phyloP scores from a whole-genome alignment of 2,329 filamentous ascomycete species.

The Botrytis fragariae region DNA sequence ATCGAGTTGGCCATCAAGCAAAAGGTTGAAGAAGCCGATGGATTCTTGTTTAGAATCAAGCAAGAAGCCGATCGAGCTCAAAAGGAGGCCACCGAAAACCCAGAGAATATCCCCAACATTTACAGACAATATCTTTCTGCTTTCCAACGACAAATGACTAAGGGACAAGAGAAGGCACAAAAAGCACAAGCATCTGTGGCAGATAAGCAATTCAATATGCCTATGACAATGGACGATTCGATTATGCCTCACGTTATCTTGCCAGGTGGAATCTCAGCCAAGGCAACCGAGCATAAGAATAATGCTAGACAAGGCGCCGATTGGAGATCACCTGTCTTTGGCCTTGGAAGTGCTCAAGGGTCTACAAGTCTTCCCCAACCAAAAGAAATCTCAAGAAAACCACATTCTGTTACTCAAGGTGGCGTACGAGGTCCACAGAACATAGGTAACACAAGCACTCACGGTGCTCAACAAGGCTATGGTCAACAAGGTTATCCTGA shows the following conservation, averaged over 20 bases:
- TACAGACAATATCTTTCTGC: slow-evolving; percentile 82
- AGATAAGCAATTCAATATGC: slow-evolving; percentile 75
- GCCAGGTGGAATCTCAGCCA: slow-evolving; percentile 84
- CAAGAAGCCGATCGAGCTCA: slow-evolving; percentile 74
- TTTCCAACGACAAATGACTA: slow-evolving; percentile 67
- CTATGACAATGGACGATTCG: slow-evolving; percentile 83
- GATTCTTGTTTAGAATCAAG: slow-evolving; percentile 72
- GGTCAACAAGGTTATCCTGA: background rate
- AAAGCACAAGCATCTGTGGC: slow-evolving; percentile 67
- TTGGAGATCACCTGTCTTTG: slow-evolving; percentile 95
- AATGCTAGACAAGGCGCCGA: slow-evolving; percentile 82
- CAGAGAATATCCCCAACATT: slow-evolving; percentile 73
- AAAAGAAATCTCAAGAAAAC: slow-evolving; percentile 55
- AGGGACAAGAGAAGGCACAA: slow-evolving; percentile 77
- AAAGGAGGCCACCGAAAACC: slow-evolving; percentile 45
- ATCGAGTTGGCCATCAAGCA: slow-evolving; percentile 85
- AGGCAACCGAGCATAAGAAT: slow-evolving; percentile 91
- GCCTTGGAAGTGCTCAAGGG: slow-evolving; percentile 73
- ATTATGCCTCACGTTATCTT: slow-evolving; percentile 88
- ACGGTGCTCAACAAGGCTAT: background rate
- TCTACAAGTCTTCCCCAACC: slow-evolving; percentile 67
- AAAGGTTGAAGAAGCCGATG: slow-evolving; percentile 72
- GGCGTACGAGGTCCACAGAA: slow-evolving; percentile 34
- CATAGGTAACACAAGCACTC: slow-evolving; percentile 26
- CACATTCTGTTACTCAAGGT: slow-evolving; percentile 31